Conservation (phyloP, 2,329 filamentous ascomycete genomes). For the Simplicillium aogashimaense region DNA sequence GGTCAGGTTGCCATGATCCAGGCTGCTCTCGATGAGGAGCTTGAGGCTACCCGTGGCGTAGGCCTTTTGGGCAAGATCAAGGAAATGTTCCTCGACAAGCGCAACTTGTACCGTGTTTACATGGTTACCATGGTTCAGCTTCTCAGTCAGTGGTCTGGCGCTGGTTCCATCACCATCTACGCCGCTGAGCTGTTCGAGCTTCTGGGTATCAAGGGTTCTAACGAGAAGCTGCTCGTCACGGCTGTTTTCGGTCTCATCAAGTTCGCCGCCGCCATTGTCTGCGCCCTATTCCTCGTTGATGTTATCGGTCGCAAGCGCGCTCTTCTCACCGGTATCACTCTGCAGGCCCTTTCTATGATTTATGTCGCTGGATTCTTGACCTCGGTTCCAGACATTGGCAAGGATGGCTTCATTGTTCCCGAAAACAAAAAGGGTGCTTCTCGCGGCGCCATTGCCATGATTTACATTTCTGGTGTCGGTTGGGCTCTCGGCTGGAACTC, state of each 20-base stretch:
- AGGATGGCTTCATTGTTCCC: constrained; percentile 39
- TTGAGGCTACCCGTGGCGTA: constrained; percentile 58
- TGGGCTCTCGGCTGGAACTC: constrained; percentile 68
- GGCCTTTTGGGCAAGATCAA: constrained; percentile 56
- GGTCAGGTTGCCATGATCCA: constrained; percentile 56
- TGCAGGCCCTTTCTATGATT: constrained; percentile 51
- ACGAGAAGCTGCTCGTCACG: constrained; percentile 62
- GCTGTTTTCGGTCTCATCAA: constrained; percentile 68
- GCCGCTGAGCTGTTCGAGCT: constrained; percentile 64
- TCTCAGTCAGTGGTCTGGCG: constrained; percentile 64
- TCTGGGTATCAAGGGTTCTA: constrained; percentile 57
- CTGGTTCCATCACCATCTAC: constrained; percentile 67
- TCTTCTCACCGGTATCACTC: constrained; percentile 47
- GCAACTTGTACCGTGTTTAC: constrained; percentile 65
- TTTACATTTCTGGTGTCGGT: constrained; percentile 58
- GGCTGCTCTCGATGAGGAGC: constrained; percentile 56
- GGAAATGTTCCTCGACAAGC: constrained; percentile 57
- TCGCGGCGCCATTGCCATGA: constrained; percentile 61
- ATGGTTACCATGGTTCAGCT: constrained; percentile 60
- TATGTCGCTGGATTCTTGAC: constrained; percentile 55
- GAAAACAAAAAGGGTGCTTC: constrained; percentile 42
- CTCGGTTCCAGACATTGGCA: constrained; percentile 47
- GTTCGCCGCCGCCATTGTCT: constrained; percentile 54
- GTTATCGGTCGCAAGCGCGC: constrained; percentile 66
- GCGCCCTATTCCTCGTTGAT: constrained; percentile 71